Evolutionary conservation across 768 basidiomycete genomes (phyloP), one percentile per base, ranked within the genome.

Genomic region (Mrakia frigida): DNA sequence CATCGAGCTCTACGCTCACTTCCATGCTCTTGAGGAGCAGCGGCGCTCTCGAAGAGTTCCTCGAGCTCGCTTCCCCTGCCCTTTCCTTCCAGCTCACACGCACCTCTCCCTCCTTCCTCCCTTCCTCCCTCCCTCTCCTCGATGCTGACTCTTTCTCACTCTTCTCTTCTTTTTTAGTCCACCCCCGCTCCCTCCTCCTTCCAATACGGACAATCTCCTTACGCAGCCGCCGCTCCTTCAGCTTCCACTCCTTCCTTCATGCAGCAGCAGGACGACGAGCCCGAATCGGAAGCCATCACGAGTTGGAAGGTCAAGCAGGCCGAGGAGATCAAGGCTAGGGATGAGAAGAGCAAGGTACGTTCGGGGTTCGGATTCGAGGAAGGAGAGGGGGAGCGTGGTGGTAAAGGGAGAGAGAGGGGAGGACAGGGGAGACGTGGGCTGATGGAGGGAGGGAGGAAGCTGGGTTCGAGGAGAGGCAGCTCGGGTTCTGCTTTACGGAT

Each of bases 181-280:
- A 46, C 74, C 18, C 43, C 63, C 39, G 69, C 39, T 28, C 31
- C 43, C 23, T 33, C 60, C 70, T 37, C 60, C 31, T 73, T 61
- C 60, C 68, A 70, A 43, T 77, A 77, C 71, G 76, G 76, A 31
- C n/a, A 41, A 28, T 77, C 76, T 6, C 76, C 76, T 16, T 77
- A 77, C 76, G n/a, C 76, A n/a, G n/a, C n/a, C 18, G 28, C 76
- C 46, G 70, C 37, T 35, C 46, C 60, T 7, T 52, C 76, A 1
- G n/a, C 70, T 31, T 7, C 70, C 16, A 43, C 69, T 31, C 60
- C 46, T 39, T 50, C 56, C 37, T 35, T 35, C 60, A 31, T 73
- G 25, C 70, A 71, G 53, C 70, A 71, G 53, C 35, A 60, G 50
- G 69, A 33, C 31, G 43, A 71, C 43, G 71, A 71, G 63, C 43